Conservation (phyloP, 75 land plant species). For the Ceratopteris richardii region DNA sequence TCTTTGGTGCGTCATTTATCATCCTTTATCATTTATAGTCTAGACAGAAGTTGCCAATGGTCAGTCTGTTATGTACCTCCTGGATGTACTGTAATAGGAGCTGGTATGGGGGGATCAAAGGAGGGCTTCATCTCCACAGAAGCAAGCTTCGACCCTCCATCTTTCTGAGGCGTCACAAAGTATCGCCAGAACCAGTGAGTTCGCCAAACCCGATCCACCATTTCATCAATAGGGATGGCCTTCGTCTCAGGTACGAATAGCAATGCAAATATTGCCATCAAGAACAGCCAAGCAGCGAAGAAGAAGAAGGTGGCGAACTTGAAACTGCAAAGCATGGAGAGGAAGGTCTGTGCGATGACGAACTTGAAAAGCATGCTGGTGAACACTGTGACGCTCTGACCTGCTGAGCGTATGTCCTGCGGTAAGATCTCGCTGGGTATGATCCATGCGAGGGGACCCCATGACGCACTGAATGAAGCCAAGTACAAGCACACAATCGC, state of each 20-base stretch:
- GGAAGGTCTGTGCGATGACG: constrained; percentile 20
- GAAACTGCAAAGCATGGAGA: constrained; percentile 14
- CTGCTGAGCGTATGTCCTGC: constrained; percentile 16
- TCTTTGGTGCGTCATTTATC: no score
- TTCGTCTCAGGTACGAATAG: constrained; percentile 24
- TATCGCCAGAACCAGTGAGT: neutral
- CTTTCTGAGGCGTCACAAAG: neutral
- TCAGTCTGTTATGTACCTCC: no score
- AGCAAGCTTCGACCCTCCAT: no score
- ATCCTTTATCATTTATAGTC: no score
- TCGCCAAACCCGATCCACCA: constrained; percentile 5
- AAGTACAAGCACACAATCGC: no score
- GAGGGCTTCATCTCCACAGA: no score
- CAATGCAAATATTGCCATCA: constrained; percentile 16
- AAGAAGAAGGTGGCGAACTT: constrained; percentile 21
- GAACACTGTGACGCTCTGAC: constrained; percentile 14
- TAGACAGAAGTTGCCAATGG: no score
- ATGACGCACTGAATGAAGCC: no score
- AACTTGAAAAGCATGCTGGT: constrained; percentile 27
- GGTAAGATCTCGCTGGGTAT: constrained; percentile 22
- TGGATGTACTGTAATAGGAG: no score
- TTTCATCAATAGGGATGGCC: constrained; percentile 22
- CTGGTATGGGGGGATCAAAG: no score
- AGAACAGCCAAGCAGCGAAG: constrained; percentile 19
- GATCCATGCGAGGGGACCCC: constrained; percentile 19